Evolutionary conservation across 306 rosid genomes (phyloP).

Genomic region (Gleditsia sinensis): DNA sequence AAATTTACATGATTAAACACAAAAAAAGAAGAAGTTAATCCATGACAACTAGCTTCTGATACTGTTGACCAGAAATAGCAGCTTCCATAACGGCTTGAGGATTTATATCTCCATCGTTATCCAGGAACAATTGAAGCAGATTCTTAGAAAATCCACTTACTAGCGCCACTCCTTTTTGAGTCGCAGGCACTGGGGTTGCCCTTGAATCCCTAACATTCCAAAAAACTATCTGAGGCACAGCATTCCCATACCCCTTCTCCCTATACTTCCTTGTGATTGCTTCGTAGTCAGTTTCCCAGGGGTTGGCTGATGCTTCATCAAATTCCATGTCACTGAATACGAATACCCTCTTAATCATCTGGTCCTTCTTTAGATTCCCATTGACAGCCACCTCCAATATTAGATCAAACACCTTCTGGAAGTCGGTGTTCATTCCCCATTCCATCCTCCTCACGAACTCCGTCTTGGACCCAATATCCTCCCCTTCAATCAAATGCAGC

Average conservation of each 20-base stretch:
- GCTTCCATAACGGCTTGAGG: conserved; percentile 35
- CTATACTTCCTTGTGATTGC: conserved; percentile 29
- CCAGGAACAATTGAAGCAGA: conserved; percentile 29
- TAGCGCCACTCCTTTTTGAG: conserved; percentile 37
- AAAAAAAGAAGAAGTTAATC: too few relatives aligned
- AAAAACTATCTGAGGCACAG: conserved; percentile 47
- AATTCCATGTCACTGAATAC: conserved; percentile 57
- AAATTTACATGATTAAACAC: too few relatives aligned
- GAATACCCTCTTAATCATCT: conserved; percentile 37
- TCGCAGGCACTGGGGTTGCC: conserved; percentile 29
- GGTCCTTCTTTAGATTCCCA: conserved; percentile 37
- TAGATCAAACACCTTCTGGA: conserved; percentile 47
- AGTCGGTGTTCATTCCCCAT: conserved; percentile 27
- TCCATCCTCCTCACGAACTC: conserved; percentile 25
- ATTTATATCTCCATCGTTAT: conserved; percentile 13
- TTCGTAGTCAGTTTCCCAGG: conserved; percentile 42
- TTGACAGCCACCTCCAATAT: conserved; percentile 40
- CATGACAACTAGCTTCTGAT: conserved; percentile 37
- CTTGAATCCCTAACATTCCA: conserved; percentile 42
- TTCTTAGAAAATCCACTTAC: conserved; percentile 48
- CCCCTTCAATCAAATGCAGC: conserved; percentile 44
- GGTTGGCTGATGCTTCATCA: conserved; percentile 27
- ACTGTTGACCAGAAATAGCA: conserved; percentile 37
- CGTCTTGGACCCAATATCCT: conserved; percentile 16
- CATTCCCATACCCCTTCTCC: conserved; percentile 32